Evolutionary conservation across 176 grass and related monocot genomes (phyloP), one percentile per base, ranked within the genome.

Genomic region (Carex kokanica): DNA sequence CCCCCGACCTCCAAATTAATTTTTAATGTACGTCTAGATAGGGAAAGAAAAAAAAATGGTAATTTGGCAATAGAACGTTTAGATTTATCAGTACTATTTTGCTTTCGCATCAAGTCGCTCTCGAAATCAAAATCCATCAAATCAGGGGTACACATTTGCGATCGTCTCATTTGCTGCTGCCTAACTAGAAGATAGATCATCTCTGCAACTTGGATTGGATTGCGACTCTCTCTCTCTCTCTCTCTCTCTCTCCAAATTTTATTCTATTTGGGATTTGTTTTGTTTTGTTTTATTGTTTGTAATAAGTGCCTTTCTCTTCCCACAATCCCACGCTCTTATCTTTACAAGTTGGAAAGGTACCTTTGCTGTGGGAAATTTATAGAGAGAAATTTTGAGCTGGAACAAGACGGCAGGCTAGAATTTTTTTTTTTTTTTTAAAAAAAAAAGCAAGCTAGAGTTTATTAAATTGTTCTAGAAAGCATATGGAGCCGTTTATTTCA

Each of bases 111-210:
- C 67, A 71, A 71, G 67, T 71, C 17, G 18, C 38, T n/a, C 67
- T 45, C 67, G 9, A 71, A 71, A 45, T 71, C 3, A 43, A 43
- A 43, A 43, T 70, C 67, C 67, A 70, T 70, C 67, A 70, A 43
- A 43, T 71, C 67, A 45, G 9, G 38, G 38, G 1, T 49, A 71
- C 67, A 71, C 18, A 45, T 9, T 17, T 43, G 38, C 18, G 41
- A 71, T 71, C 38, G 41, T 71, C 18, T 17, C 17, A 71, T 71
- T 71, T 71, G 67, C 17, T 45, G 38, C 45, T 71, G 67, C 67
- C 67, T 45, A 41, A 0, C 16, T 3, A 45, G 38, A 20, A 71
- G 38, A 9, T 71, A 43, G 67, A 71, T 45, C 21, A 45, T 41
- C 17, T 71, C 20, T 71, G 67, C 67, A 70, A 43, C 66, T 41